Evolutionary conservation across 306 rosid species (phyloP), one percentile per base, ranked within the genome.

Genomic region (Vigna nakashimae): DNA sequence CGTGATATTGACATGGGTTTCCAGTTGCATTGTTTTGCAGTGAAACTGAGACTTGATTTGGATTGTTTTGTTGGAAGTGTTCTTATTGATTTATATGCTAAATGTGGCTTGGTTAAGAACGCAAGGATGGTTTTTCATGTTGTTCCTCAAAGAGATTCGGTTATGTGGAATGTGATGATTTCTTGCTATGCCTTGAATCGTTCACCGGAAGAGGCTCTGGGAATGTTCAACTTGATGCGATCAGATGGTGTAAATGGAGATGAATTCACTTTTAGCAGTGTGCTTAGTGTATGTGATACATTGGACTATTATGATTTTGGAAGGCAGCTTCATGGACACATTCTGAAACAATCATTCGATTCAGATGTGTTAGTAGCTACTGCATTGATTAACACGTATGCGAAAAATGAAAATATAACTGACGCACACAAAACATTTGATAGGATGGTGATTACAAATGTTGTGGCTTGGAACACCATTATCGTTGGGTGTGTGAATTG

Each of bases 91-190:
- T 86, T 82, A 18, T 90, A 91, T 79, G 84, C 89, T 22, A 90
- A 87, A 83, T 76, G 79, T 82, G 93, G 92, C 38, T 62, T 86
- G 7, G 80, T 84, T 75, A 86, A 82, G 76, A 87, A 80, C 57
- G 92, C 96, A 38, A 85, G 87, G 76, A 51, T 60, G 59, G 91
- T 82, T 59, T 94, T 94, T 62, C 79, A 50, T 65, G 63, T 24
- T 71, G 82, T 74, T 34, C 49, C 42, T 20, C 65, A 28, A 55
- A 88, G 56, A 80, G 97, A 94, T 84, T 68, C 85, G 87, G 90
- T 91, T 69, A 51, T 88, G 82, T 89, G 96, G 96, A 94, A 94
- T 82, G 97, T 89, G 86, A 92, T 89, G 90, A 79, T 90, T 74
- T 65, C 93, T 68, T 88, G 93, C 64, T 89, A 84, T 79, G 86